These are phyloP conservation scores for Pseudoscleropodium purum DNA, from an alignment of 225 moss, liverwort and hornwort genomes.

Conservation along the genomic window DNA sequence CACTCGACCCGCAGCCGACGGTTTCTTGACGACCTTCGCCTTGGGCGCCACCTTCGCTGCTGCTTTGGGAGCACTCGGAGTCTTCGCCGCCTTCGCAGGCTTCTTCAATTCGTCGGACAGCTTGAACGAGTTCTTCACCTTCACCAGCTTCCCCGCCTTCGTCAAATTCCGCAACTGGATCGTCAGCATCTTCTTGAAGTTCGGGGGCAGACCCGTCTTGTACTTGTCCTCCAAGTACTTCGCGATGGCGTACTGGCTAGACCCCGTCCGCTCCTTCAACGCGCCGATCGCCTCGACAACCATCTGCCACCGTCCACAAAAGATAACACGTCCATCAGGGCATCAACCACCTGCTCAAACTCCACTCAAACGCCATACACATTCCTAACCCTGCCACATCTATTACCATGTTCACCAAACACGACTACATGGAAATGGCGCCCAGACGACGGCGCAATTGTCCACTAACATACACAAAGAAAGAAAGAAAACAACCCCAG, in stretches of 20 bases:
- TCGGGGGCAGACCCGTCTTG: constrained; percentile 64
- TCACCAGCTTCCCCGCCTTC: constrained; percentile 66
- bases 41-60: constrained; percentile 4
- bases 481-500: background rate
- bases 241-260: constrained; percentile 88
- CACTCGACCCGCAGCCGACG: constrained; percentile 16
- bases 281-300: constrained; percentile 68
- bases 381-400: background rate
- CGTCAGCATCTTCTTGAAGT: constrained; percentile 75
- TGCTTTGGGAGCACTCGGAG: constrained; percentile 24
- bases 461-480: background rate
- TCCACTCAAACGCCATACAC: background rate
- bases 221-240: constrained; percentile 83
- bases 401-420: background rate
- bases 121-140: constrained; percentile 89
- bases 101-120: constrained; percentile 90
- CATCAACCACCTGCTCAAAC: background rate
- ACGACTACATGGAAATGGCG: background rate
- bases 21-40: constrained; percentile 46
- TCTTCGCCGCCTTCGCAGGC: constrained; percentile 34
- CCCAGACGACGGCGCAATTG: background rate
- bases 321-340: background rate
- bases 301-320: constrained; percentile 36
- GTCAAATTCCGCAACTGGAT: constrained; percentile 72
- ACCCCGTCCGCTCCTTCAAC: constrained; percentile 83